These are phyloP conservation scores for Vickermania ingenoplastis DNA, from an alignment of 208 protist genomes.

Conservation along the genomic window DNA sequence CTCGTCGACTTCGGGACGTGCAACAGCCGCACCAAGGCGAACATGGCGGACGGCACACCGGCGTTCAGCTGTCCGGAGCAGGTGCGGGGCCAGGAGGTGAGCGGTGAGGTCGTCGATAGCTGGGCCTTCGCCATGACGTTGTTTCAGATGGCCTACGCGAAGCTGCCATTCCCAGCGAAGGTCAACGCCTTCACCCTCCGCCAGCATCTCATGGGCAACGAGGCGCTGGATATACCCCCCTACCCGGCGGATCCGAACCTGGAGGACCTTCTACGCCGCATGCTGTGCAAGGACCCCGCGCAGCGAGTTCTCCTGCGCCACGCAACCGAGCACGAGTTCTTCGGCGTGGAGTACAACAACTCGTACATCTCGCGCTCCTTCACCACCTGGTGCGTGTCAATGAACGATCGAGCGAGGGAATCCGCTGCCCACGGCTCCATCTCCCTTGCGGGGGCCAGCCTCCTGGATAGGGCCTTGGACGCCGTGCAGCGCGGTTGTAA, in stretches of 20 bases:
- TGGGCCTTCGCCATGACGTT: conserved; percentile 89
- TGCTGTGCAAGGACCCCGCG: conserved; percentile 62
- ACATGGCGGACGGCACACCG: conserved; percentile 48
- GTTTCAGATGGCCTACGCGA: conserved; percentile 64
- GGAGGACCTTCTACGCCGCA: conserved; percentile 33
- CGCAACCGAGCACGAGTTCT: conserved; percentile 53
- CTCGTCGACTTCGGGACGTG: conserved; percentile 86
- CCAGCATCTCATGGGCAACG: conserved; percentile 6
- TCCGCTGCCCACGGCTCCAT: background rate
- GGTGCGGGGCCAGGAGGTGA: conserved; percentile 28
- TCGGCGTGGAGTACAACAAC: conserved; percentile 12
- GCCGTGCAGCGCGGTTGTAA: conserved; percentile 47
- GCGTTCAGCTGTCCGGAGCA: conserved; percentile 80
- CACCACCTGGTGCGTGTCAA: background rate
- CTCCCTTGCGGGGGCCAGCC: conserved; percentile 3
- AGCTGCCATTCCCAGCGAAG: conserved; percentile 29
- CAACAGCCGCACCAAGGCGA: conserved; percentile 35
- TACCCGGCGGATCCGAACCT: conserved; percentile 32
- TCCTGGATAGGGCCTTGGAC: conserved; percentile 34
- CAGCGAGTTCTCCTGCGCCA: conserved; percentile 43
- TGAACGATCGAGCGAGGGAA: too few relatives aligned
- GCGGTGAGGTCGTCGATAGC: conserved; percentile 74
- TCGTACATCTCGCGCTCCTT: background rate
- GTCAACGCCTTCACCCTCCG: conserved; percentile 10
- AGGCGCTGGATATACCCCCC: conserved; percentile 4